Evolutionary conservation across 306 rosid genomes (phyloP), one percentile per base, ranked within the genome.

Genomic region (Gynostemma pentaphyllum): DNA sequence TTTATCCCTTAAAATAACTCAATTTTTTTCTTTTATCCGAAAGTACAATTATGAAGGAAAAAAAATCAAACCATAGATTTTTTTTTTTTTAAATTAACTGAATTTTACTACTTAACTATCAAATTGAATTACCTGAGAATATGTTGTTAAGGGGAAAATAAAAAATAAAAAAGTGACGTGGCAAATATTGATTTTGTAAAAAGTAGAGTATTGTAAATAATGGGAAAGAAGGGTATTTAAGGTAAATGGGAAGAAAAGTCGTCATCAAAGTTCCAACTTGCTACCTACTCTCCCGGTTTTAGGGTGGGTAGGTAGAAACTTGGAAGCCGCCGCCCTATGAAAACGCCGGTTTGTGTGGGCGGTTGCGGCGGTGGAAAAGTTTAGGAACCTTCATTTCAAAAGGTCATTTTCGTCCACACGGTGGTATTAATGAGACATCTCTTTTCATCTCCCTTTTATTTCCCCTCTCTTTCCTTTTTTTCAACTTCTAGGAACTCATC

Each of bases 271-370:
- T 7, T 11, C 18, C 36, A 42, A 34, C 10, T 47, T 32, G 69
- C 57, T 64, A 64, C 69, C 69, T 29, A 46, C 57, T 64, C 64
- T 12, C 4, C 26, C 36, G 19, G 13, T 30, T 47, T 12, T 47
- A 14, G 12, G 39, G 37, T n/a, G n/a, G 41, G 62, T 54, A 15
- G 41, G 41, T 54, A 41, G 39, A 4, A 34, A 9, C 14, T 53
- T 55, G 63, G 70, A 45, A 29, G 23, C 62, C 41, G 14, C 70
- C 57, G 69, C 28, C 60, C 60, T 28, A n/a, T 54, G n/a, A 30
- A n/a, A 71, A 78, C 80, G 85, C 75, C 41, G 70, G 71, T 76
- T 74, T 95, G 80, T 80, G 90, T 83, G 88, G 76, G 52, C 36
- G 72, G 85, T 76, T 85, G 79, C 87, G 83, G 88, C 83, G 26